Conservation (phyloP, 225 moss, liverwort and hornwort species). For the Climacium dendroides region DNA sequence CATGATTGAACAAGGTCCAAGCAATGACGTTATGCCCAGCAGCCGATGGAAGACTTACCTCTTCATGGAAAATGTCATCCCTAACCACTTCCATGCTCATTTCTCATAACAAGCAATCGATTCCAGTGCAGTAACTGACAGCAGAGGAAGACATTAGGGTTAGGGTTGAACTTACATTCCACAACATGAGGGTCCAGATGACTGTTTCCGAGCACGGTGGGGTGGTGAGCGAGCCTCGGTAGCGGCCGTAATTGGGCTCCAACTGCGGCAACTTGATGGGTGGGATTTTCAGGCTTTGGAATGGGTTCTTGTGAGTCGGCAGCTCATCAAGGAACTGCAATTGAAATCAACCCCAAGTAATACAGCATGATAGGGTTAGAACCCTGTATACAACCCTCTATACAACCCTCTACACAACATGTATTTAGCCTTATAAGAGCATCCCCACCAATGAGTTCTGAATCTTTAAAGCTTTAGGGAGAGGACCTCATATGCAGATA, state of each 20-base stretch:
- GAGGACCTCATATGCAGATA: too few species aligned
- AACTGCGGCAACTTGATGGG: slow-evolving; percentile 7
- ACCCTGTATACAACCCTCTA: too few species aligned
- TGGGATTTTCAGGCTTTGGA: not conserved
- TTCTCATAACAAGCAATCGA: not conserved
- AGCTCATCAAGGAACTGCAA: slow-evolving; percentile 19
- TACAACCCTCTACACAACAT: too few species aligned
- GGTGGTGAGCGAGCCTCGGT: slow-evolving; percentile 69
- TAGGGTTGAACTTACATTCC: slow-evolving; percentile 26
- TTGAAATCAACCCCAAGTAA: not conserved
- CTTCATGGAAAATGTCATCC: not conserved
- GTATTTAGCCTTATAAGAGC: too few species aligned
- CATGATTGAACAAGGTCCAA: not conserved
- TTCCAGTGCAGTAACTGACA: not conserved
- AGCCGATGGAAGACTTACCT: not conserved
- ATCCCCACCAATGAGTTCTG: too few species aligned
- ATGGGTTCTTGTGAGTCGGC: not conserved
- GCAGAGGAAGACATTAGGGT: too few species aligned
- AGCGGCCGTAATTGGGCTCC: slow-evolving; percentile 58
- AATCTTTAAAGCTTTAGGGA: too few species aligned
- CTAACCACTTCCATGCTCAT: not conserved
- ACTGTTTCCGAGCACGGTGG: slow-evolving; percentile 75
- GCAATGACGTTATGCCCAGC: not conserved
- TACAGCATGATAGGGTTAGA: not conserved
- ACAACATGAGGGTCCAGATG: slow-evolving; percentile 57